These are phyloP conservation scores for Pulveroboletus sp. DNA, from an alignment of 768 basidiomycete genomes.

Conservation along the genomic window DNA sequence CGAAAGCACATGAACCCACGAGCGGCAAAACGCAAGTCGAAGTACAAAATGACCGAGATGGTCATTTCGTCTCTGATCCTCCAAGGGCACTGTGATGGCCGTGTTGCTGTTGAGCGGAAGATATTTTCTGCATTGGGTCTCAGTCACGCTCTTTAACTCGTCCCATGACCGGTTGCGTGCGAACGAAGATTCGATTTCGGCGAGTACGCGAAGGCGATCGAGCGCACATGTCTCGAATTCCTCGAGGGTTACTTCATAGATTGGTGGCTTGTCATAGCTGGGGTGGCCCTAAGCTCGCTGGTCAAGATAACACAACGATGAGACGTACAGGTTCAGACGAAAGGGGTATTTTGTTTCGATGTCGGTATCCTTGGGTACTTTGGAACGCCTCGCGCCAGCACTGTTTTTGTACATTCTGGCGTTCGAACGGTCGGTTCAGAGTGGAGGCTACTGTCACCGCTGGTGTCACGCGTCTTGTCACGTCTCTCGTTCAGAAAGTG, in stretches of 20 bases:
- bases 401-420: conserved; percentile 21
- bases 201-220: conserved; percentile 79
- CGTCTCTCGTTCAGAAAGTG: not conserved
- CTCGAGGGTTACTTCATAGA: conserved; percentile 86
- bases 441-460: conserved; percentile 12
- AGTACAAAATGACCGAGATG: conserved; percentile 92
- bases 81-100: conserved; percentile 42
- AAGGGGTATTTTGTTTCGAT: conserved; percentile 48
- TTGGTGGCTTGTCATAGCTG: conserved; percentile 85
- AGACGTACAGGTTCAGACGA: conserved; percentile 74
- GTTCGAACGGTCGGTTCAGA: not conserved
- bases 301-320: not conserved
- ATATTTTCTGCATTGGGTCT: conserved; percentile 65
- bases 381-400: not conserved
- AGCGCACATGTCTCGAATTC: conserved; percentile 92
- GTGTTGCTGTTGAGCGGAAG: conserved; percentile 62
- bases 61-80: conserved; percentile 72
- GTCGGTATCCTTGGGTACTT: not conserved
- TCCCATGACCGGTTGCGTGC: conserved; percentile 80
- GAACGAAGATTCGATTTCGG: conserved; percentile 86
- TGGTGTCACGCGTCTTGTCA: conserved; percentile 24
- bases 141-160: conserved; percentile 64
- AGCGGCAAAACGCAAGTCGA: conserved; percentile 90
- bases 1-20: conserved; percentile 51
- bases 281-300: conserved; percentile 3